Evolutionary conservation across 805 yeast species (phyloP), one percentile per base, ranked within the genome.

Genomic region (Kuraishia piskuri): DNA sequence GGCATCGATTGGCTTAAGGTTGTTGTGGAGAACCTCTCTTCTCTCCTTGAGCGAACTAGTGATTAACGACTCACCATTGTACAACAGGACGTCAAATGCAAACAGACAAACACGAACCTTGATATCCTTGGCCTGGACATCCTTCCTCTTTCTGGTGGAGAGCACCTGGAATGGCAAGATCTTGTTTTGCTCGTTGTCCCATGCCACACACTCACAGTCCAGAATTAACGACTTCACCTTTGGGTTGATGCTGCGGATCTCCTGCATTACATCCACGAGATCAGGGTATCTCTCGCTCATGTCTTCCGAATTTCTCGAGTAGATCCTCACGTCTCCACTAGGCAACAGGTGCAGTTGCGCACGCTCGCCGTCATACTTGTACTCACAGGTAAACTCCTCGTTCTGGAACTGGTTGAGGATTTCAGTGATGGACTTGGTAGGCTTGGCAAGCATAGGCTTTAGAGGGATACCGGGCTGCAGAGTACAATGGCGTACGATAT

Each of bases 381-480:
- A 94, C 66, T 94, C 99, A 67, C 97, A 92, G 0, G 97, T 91
- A 64, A 94, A 94, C 54, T 80, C 80, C 59, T 84, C 86, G 49
- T 84, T 90, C 58, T 86, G 87, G 65, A 94, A 91, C 54, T 96
- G 75, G 65, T 94, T 96, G 56, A 94, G 75, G 1, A 94, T 88
- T 65, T 94, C 99, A n/a, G 87, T 80, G 37, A 94, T 84, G 1
- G 97, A 80, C 64, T 94, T 92, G 0, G 98, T 92, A 2, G 99
- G 99, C 65, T 92, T 94, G 6, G 99, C 99, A 62, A 94, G 79
- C 99, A 94, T 94, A 0, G 99, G 99, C 65, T 91, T 92, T 60
- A 94, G 74, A 0, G 99, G 99, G 3, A 94, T 83, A 1, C 98
- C 98, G 0, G 99, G 96, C 9, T 85, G 83, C 56, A 94, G 71